Conservation (phyloP, 306 rosid species). For the Ceratonia siliqua region DNA sequence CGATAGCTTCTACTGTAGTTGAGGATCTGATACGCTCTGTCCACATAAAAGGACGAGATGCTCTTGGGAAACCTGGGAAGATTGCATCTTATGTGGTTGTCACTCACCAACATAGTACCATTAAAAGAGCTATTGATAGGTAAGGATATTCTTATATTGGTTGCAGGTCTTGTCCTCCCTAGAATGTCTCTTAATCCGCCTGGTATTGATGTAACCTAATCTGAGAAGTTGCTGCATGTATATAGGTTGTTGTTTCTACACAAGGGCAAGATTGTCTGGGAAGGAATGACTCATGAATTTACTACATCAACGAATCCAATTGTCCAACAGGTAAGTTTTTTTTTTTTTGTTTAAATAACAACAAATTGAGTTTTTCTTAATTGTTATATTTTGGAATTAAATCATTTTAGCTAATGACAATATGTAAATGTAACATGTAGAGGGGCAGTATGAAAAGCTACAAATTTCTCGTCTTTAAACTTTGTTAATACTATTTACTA, state of each 20-base stretch:
- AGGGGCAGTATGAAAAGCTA: conserved; percentile 3
- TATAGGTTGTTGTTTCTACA: conserved; percentile 83
- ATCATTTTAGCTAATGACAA: conserved; percentile 3
- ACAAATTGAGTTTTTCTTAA: conserved; percentile 3
- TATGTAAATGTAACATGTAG: conserved; percentile 13
- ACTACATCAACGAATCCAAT: conserved; percentile 81
- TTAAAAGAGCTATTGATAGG: conserved; percentile 96
- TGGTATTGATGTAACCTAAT: conserved; percentile 14
- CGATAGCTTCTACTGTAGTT: conserved; percentile 98
- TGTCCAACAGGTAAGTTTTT: conserved; percentile 78
- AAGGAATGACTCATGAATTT: conserved; percentile 94
- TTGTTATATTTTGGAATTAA: conserved; percentile 13
- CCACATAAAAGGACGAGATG: conserved; percentile 79
- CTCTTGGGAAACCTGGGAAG: conserved; percentile 68
- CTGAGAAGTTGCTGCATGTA: conserved; percentile 20
- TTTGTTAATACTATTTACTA: neutral
- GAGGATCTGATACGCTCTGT: conserved; percentile 97
- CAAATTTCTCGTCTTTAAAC: neutral
- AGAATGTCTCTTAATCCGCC: neutral
- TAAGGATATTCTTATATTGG: conserved; percentile 29
- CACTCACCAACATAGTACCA: conserved; percentile 98
- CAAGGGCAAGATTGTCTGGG: conserved; percentile 95
- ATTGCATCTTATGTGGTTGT: conserved; percentile 92
- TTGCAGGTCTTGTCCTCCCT: conserved; percentile 6
- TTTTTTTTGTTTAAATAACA: neutral